These are phyloP conservation scores for Epichloe coenophiala DNA, from an alignment of 2,329 filamentous ascomycete genomes.

Conservation along the genomic window DNA sequence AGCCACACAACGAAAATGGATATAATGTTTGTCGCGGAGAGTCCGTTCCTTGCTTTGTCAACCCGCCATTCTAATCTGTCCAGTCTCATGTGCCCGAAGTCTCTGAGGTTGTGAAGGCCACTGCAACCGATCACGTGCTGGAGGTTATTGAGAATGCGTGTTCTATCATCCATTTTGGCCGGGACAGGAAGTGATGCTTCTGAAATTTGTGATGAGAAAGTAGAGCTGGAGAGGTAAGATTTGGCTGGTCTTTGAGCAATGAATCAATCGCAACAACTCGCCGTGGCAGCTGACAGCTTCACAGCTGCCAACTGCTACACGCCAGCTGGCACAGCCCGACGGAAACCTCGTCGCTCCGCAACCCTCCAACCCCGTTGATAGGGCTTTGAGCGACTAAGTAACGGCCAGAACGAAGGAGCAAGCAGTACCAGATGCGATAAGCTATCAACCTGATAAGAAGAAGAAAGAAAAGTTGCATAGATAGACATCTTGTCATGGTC, in stretches of 20 bases:
- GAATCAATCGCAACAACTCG: no score
- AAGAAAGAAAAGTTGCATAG: background rate
- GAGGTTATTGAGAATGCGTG: conserved; percentile 9
- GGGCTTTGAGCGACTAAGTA: no score
- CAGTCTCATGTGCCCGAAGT: conserved; percentile 14
- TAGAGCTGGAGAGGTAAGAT: background rate
- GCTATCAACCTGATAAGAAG: background rate
- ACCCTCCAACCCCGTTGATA: background rate
- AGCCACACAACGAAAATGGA: conserved; percentile 17
- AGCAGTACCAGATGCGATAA: no score
- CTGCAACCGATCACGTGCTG: conserved; percentile 12
- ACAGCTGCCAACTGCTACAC: background rate
- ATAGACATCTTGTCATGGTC: background rate
- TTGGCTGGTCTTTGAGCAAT: background rate
- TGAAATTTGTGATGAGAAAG: background rate
- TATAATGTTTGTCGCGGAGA: conserved; percentile 8
- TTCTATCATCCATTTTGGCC: conserved; percentile 10
- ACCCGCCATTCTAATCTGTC: conserved; percentile 13
- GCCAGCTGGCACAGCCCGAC: background rate
- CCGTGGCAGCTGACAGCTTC: no score
- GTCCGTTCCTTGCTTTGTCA: background rate
- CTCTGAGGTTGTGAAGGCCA: conserved; percentile 9
- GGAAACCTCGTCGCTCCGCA: background rate
- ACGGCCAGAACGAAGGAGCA: no score
- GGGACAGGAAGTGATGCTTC: background rate